Evolutionary conservation across 495 filamentous ascomycete species (phyloP).

Genomic region (Evernia prunastri): DNA sequence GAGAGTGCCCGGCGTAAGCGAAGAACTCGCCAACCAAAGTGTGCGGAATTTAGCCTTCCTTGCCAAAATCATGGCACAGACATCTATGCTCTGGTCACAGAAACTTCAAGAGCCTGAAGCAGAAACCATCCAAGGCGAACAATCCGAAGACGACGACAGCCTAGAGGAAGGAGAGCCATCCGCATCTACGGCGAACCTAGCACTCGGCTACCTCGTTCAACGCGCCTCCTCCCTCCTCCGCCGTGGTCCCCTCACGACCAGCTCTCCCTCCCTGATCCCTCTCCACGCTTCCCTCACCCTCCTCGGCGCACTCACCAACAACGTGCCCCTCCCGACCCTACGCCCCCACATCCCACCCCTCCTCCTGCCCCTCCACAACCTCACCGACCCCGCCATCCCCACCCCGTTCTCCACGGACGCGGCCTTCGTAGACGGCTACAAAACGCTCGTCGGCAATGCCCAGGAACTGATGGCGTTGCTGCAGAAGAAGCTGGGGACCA

Average conservation of each 20-base stretch:
- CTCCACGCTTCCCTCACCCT: slow-evolving; percentile 73
- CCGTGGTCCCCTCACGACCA: slow-evolving; percentile 61
- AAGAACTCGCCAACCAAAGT: slow-evolving; percentile 63
- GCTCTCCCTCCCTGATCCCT: slow-evolving; percentile 52
- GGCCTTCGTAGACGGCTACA: slow-evolving; percentile 59
- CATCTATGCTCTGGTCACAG: slow-evolving; percentile 39
- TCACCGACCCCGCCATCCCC: slow-evolving; percentile 72
- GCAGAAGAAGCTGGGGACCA: slow-evolving; percentile 78
- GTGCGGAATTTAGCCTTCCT: slow-evolving; percentile 75
- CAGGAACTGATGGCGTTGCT: slow-evolving; percentile 66
- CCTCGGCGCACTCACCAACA: slow-evolving; percentile 53
- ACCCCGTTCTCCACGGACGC: slow-evolving; percentile 54
- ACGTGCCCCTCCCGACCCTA: slow-evolving; percentile 52
- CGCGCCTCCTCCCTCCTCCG: slow-evolving; percentile 72
- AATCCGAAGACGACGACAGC: slow-evolving; percentile 35
- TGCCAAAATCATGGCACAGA: slow-evolving; percentile 58
- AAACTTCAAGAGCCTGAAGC: slow-evolving; percentile 29
- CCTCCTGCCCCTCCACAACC: slow-evolving; percentile 72
- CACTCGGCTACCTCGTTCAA: slow-evolving; percentile 66
- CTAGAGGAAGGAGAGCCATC: not conserved
- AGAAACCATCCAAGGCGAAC: slow-evolving; percentile 35
- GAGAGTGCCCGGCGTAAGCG: slow-evolving; percentile 55
- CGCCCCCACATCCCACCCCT: slow-evolving; percentile 54
- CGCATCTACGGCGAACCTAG: slow-evolving; percentile 33
- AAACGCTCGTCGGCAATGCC: slow-evolving; percentile 58